These are phyloP conservation scores for Artemisia princeps DNA, from an alignment of 140 eudicot species.

Conservation along the genomic window DNA sequence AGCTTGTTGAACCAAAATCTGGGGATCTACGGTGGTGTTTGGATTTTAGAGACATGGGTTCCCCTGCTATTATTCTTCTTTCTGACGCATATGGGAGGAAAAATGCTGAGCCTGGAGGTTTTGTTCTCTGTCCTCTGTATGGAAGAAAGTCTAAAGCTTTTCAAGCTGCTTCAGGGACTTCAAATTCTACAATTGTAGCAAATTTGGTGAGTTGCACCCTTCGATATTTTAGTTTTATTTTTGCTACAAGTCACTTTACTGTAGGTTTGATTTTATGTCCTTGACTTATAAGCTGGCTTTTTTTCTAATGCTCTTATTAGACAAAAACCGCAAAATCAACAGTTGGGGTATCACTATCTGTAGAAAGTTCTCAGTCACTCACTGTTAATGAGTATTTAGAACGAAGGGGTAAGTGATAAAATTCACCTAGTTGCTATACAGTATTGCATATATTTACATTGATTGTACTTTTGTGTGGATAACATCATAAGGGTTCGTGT, in stretches of 20 bases:
- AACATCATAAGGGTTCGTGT: conserved; percentile 1
- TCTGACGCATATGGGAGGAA: conserved; percentile 72
- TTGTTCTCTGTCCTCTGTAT: conserved; percentile 79
- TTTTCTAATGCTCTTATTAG: conserved; percentile 33
- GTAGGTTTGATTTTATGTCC: not conserved
- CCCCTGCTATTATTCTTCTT: conserved; percentile 72
- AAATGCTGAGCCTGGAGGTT: conserved; percentile 67
- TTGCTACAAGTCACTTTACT: too few species aligned
- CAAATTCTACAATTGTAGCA: conserved; percentile 56
- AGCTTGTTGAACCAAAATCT: conserved; percentile 61
- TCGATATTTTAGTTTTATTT: not conserved
- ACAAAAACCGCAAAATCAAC: conserved; percentile 75
- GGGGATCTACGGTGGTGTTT: conserved; percentile 97
- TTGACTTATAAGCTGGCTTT: conserved; percentile 3
- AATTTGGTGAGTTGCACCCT: conserved; percentile 41
- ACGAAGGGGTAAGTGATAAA: conserved; percentile 58
- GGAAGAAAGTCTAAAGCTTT: conserved; percentile 98
- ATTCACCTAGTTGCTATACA: conserved; percentile 15
- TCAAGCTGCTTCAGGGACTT: conserved; percentile 87
- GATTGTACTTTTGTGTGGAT: not conserved
- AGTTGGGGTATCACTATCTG: conserved; percentile 64
- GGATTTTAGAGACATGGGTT: conserved; percentile 92
- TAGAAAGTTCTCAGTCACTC: conserved; percentile 72
- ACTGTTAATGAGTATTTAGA: conserved; percentile 65
- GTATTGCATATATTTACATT: not conserved